phyloP scores from a whole-genome alignment of 495 filamentous ascomycete genomes.

The Peziza echinospora region DNA sequence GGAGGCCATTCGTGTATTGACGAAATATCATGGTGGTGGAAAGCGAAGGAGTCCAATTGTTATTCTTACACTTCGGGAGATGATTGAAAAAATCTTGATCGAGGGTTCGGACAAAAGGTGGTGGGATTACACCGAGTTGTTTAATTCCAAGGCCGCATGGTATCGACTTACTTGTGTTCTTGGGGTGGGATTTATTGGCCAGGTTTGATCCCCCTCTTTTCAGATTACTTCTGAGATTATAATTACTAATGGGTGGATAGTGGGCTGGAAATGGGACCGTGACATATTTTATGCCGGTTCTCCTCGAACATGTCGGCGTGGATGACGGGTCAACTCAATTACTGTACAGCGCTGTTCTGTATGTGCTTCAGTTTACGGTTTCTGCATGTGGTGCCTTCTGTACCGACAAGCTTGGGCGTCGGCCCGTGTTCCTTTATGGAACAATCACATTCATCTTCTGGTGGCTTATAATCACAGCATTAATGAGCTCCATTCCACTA shows the following conservation, averaged over 20 bases:
- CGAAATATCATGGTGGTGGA: conserved; percentile 32
- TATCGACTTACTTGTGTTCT: conserved; percentile 29
- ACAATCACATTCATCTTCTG: conserved; percentile 25
- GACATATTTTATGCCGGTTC: conserved; percentile 26
- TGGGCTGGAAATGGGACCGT: conserved; percentile 31
- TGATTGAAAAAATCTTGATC: conserved; percentile 31
- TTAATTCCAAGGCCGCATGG: conserved; percentile 34
- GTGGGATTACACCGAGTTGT: conserved; percentile 46
- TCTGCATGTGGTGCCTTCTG: conserved; percentile 23
- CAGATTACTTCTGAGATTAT: neutral
- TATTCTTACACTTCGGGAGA: conserved; percentile 37
- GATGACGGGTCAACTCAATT: conserved; percentile 7
- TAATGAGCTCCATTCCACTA: conserved; percentile 23
- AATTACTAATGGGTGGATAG: too few relatives aligned
- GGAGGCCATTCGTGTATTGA: conserved; percentile 30
- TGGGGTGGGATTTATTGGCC: conserved; percentile 30
- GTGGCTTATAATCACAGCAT: conserved; percentile 29
- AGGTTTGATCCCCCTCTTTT: conserved; percentile 18
- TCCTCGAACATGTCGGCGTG: conserved; percentile 13
- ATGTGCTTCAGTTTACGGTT: conserved; percentile 31
- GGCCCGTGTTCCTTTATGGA: conserved; percentile 34
- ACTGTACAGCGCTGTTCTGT: conserved; percentile 28
- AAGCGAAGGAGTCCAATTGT: conserved; percentile 22
- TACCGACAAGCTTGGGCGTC: conserved; percentile 39
- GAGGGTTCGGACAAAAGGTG: conserved; percentile 39